Base-by-base conservation (phyloP, 768 basidiomycete genomes). In the Goffeauzyma gilvescens region DNA sequence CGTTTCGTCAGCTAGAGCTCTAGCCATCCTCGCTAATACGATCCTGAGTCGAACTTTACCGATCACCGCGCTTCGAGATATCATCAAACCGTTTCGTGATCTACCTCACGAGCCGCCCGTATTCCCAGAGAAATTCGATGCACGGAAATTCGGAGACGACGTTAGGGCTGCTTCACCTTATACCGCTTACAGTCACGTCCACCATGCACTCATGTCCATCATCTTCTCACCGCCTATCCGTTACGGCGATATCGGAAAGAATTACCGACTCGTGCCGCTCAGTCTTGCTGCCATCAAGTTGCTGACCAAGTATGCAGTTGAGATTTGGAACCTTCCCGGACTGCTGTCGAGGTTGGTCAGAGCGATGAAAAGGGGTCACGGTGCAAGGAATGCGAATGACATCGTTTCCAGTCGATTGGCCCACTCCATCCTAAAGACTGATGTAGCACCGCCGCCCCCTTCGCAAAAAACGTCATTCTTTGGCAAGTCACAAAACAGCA, bases 21-120 rank as follows among this genome's bases (percentile, higher is more conserved):
- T 58, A 18, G 61, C 59, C 33, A 57, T 58, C 15, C 45, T 65
- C 3, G 58, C 57, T 31, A 63, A 59, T 42, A 57, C 61, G 1
- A 51, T 65, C 1, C 41, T 59, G 2, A 54, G 55, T 2, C 50
- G 63, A 0, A 65, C 63, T 6, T 36, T 63, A 1, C 63, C 63
- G 7, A 52, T 58, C 8, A 40, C 50, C 4, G 50, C 50, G 15
- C 50, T 58, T 22, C 48, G 50, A 12, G 27, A 36, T 3, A 42
- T 65, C 5, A 30, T 65, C 12, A 25, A 48, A 14, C 48, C 50
- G 6, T 53, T 63, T 18, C 45, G 49, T 17, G 21, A 39, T 12
- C 46, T 58, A 1, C 55, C 55, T 0, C 32, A 38, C 9, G 23
- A 37, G 7, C 59, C 59, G 0, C 45, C 50, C 10, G 55, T 65